Percentiles rank a stretch among this genome's conserved stretches.
These are phyloP conservation scores for Hirsutella rhossiliensis DNA, from an alignment of 2,329 filamentous ascomycete species.

Conservation along the genomic window DNA sequence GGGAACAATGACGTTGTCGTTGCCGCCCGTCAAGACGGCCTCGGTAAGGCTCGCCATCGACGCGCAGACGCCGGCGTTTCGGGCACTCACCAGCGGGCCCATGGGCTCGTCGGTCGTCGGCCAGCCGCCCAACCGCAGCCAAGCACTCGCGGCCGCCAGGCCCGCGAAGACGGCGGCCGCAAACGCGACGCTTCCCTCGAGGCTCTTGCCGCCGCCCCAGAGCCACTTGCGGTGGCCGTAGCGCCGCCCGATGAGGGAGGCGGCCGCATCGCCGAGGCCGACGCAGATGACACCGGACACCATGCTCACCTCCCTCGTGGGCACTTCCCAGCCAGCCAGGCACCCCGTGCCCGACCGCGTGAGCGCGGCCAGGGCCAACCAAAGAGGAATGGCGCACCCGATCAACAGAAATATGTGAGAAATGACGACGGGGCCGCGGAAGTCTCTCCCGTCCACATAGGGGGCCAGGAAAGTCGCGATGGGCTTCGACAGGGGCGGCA, in stretches of 20 bases:
- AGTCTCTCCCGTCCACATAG: slow-evolving; percentile 87
- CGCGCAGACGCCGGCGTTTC: slow-evolving; percentile 63
- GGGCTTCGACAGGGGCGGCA: slow-evolving; percentile 78
- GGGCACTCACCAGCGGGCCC: slow-evolving; percentile 25
- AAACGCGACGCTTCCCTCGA: slow-evolving; percentile 81
- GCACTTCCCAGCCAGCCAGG: slow-evolving; percentile 64
- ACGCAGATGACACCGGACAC: slow-evolving; percentile 88
- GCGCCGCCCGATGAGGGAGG: slow-evolving; percentile 76
- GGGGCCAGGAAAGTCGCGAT: slow-evolving; percentile 81
- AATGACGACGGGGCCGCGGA: slow-evolving; percentile 87
- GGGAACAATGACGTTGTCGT: slow-evolving; percentile 96
- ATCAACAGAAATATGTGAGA: slow-evolving; percentile 93
- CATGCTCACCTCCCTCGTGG: slow-evolving; percentile 71
- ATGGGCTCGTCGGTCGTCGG: slow-evolving; percentile 37
- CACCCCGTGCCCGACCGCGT: slow-evolving; percentile 41
- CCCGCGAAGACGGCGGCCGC: slow-evolving; percentile 66
- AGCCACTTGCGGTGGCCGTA: slow-evolving; percentile 86
- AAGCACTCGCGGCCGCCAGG: slow-evolving; percentile 55
- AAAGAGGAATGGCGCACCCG: slow-evolving; percentile 87
- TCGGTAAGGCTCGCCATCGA: slow-evolving; percentile 81
- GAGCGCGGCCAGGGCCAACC: slow-evolving; percentile 69
- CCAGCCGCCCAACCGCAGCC: slow-evolving; percentile 70
- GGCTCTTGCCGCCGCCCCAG: slow-evolving; percentile 91
- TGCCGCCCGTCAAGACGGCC: slow-evolving; percentile 88
- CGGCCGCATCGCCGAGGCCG: slow-evolving; percentile 87